These are phyloP conservation scores for Madurella mycetomatis DNA, from an alignment of 2,329 filamentous ascomycete genomes.

Conservation along the genomic window DNA sequence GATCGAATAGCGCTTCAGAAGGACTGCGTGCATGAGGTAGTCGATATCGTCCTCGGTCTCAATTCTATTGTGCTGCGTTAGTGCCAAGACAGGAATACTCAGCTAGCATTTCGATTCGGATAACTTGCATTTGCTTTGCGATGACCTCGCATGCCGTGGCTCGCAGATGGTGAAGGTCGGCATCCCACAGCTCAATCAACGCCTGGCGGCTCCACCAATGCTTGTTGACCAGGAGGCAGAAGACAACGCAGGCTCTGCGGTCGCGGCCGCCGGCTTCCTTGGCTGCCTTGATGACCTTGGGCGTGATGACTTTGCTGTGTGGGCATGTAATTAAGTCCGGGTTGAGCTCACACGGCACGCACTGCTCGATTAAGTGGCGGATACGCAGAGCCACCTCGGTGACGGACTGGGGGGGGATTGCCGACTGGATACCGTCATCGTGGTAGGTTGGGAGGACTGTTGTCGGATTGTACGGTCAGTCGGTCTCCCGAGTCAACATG, in stretches of 20 bases:
- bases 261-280: conserved; percentile 75
- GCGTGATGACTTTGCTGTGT: conserved; percentile 82
- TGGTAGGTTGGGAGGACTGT: conserved; percentile 63
- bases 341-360: conserved; percentile 86
- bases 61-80: conserved; percentile 51
- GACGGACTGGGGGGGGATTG: conserved; percentile 72
- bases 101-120: background rate
- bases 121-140: conserved; percentile 65
- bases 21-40: conserved; percentile 73
- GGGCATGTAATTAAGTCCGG: conserved; percentile 68
- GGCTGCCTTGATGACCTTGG: conserved; percentile 72
- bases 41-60: conserved; percentile 75
- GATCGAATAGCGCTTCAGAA: conserved; percentile 86
- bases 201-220: conserved; percentile 77
- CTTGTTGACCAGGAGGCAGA: conserved; percentile 68
- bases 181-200: conserved; percentile 81
- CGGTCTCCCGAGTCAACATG: conserved; percentile 6
- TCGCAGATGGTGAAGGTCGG: conserved; percentile 73
- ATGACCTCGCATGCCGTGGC: conserved; percentile 85
- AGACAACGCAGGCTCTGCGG: conserved; percentile 75
- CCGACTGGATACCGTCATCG: conserved; percentile 56
- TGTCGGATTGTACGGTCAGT: background rate
- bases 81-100: background rate
- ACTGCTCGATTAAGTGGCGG: conserved; percentile 84
- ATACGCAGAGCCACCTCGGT: conserved; percentile 86